A percentile compares a stretch with the other conserved stretches of the same genome.
Evolutionary conservation across 179 eudicot genomes (phyloP).

Genomic region (Vitellaria paradoxa): DNA sequence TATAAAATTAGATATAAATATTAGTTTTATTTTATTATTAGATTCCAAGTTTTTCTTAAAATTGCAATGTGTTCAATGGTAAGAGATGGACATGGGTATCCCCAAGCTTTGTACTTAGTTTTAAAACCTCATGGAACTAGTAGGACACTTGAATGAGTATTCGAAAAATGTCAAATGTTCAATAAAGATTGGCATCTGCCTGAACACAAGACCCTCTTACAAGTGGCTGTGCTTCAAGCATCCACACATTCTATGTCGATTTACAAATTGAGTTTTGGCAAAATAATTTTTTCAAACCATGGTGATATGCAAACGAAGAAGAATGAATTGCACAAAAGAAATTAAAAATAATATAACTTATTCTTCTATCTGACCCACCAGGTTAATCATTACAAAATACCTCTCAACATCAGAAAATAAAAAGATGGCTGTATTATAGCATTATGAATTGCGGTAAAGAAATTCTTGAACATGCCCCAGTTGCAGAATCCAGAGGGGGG

Average conservation of each 20-base stretch:
- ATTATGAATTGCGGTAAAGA: not conserved
- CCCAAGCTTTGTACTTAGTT: too few relatives aligned
- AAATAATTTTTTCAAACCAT: not conserved
- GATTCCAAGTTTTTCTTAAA: too few relatives aligned
- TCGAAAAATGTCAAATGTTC: too few relatives aligned
- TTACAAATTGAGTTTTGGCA: not conserved
- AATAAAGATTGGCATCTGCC: too few relatives aligned
- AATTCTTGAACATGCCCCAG: conserved; percentile 2
- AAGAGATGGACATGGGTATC: too few relatives aligned
- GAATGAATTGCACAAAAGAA: not conserved
- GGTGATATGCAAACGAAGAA: not conserved
- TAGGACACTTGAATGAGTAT: too few relatives aligned
- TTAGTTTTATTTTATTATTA: too few relatives aligned
- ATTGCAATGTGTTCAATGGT: too few relatives aligned
- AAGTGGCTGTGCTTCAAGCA: not conserved
- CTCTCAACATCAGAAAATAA: not conserved
- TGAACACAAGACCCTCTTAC: too few relatives aligned
- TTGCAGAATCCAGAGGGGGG: not conserved
- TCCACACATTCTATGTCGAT: not conserved
- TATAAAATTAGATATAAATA: too few relatives aligned
- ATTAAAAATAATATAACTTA: not conserved
- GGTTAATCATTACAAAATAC: not conserved
- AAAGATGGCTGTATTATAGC: not conserved
- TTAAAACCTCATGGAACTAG: too few relatives aligned
- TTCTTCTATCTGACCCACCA: not conserved